A percentile compares a stretch with the other conserved stretches of the same genome.
These are phyloP conservation scores for Trametes hirsuta DNA, from an alignment of 1,284 basidiomycete genomes.

Conservation along the genomic window DNA sequence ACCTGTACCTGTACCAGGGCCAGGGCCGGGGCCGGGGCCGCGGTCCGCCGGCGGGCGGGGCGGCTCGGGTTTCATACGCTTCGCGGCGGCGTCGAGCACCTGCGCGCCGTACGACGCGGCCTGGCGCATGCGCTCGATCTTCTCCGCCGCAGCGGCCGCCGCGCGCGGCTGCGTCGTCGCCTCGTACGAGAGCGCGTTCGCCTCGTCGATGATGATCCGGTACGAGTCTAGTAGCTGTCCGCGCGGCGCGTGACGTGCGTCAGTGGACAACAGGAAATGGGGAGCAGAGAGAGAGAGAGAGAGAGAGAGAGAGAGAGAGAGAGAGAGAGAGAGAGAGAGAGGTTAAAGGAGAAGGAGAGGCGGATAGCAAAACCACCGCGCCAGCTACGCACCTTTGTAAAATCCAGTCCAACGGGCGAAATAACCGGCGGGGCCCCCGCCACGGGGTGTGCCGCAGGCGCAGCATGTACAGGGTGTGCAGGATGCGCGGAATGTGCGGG, in stretches of 20 bases:
- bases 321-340: too few relatives aligned
- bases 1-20: too few relatives aligned
- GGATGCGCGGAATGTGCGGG: background rate
- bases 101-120: conserved; percentile 56
- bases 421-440: background rate
- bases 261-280: background rate
- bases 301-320: too few relatives aligned
- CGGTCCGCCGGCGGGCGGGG: conserved; percentile 17
- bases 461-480: too few relatives aligned
- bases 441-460: too few relatives aligned
- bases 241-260: background rate
- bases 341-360: conserved; percentile 8
- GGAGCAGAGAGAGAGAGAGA: too few relatives aligned
- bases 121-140: conserved; percentile 49
- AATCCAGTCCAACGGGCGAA: conserved; percentile 45
- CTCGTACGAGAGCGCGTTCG: conserved; percentile 35
- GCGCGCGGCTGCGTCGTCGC: conserved; percentile 33
- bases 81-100: conserved; percentile 46
- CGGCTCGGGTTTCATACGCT: conserved; percentile 31
- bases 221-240: conserved; percentile 51
- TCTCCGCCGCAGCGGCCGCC: conserved; percentile 40
- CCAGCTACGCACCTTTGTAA: conserved; percentile 48
- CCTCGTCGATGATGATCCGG: conserved; percentile 45
- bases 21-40: background rate
- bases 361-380: conserved; percentile 9